Evolutionary conservation across 768 basidiomycete species (phyloP).

Genomic region (Leccinellum luteum): DNA sequence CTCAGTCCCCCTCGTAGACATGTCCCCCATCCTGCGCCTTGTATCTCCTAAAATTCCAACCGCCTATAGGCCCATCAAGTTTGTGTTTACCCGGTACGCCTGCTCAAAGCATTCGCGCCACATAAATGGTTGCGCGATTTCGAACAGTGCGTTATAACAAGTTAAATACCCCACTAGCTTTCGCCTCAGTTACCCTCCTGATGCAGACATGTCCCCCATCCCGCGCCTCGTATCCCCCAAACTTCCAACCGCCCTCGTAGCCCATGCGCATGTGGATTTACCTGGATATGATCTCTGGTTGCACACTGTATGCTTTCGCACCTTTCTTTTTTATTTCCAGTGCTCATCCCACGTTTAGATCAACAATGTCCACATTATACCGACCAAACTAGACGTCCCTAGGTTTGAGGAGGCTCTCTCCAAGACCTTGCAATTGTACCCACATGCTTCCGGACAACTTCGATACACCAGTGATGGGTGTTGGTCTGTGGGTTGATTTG

Average conservation of each 20-base stretch:
- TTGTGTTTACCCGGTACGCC: too few relatives aligned
- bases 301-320: conserved; percentile 11
- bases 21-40: too few relatives aligned
- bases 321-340: background rate
- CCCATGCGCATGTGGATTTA: conserved; percentile 10
- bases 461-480: conserved; percentile 1
- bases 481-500: conserved; percentile 21
- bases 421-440: conserved; percentile 21
- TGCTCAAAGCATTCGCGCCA: too few relatives aligned
- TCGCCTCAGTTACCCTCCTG: background rate
- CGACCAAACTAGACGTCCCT: conserved; percentile 10
- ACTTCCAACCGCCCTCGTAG: conserved; percentile 13
- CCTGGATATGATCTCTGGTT: conserved; percentile 25
- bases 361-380: conserved; percentile 19
- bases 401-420: conserved; percentile 26
- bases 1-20: too few relatives aligned
- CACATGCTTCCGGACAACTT: conserved; percentile 25
- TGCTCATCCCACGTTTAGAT: conserved; percentile 7
- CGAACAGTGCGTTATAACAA: too few relatives aligned
- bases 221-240: conserved; percentile 20
- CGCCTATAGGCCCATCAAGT: too few relatives aligned
- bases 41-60: too few relatives aligned
- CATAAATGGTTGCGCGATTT: too few relatives aligned
- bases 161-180: too few relatives aligned
- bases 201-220: conserved; percentile 13